phyloP scores from a whole-genome alignment of 768 basidiomycete species.

The Leccinum subgranulosum region DNA sequence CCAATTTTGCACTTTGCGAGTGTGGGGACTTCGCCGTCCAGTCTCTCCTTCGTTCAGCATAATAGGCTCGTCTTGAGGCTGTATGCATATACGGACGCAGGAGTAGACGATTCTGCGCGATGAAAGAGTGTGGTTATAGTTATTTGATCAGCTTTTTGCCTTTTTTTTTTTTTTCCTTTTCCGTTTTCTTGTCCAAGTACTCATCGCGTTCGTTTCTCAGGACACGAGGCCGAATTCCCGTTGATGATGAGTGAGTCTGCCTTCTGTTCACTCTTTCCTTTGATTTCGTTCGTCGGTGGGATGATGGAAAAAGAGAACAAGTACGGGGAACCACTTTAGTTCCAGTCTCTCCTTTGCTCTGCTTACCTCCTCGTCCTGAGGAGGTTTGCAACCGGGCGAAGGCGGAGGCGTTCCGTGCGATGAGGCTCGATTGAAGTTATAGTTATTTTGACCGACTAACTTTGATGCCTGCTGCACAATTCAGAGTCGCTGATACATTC shows the following conservation, averaged over 20 bases:
- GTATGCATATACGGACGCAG: slow-evolving; percentile 34
- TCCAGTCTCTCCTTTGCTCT: slow-evolving; percentile 23
- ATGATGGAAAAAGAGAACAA: slow-evolving; percentile 26
- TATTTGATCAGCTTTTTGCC: slow-evolving; percentile 27
- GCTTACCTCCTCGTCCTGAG: slow-evolving; percentile 27
- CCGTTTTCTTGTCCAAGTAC: neutral
- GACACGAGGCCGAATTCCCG: neutral
- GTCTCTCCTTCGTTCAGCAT: slow-evolving; percentile 35
- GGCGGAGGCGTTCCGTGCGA: slow-evolving; percentile 24
- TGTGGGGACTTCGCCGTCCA: slow-evolving; percentile 31
- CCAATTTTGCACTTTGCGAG: slow-evolving; percentile 28
- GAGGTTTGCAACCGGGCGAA: slow-evolving; percentile 20
- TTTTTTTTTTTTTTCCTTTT: too few relatives aligned
- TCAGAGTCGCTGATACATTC: slow-evolving; percentile 6
- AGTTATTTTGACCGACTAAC: slow-evolving; percentile 31
- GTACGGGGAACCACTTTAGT: slow-evolving; percentile 19
- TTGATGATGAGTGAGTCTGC: slow-evolving; percentile 4
- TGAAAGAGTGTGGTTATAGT: slow-evolving; percentile 35
- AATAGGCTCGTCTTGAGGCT: slow-evolving; percentile 32
- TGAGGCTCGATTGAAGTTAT: slow-evolving; percentile 13
- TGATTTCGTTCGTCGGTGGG: slow-evolving; percentile 18
- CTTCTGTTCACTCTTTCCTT: neutral
- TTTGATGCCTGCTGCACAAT: neutral
- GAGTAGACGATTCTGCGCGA: slow-evolving; percentile 34
- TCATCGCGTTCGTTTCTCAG: slow-evolving; percentile 11